These are phyloP conservation scores for Angophora floribunda DNA, from an alignment of 345 rosid genomes.

Conservation along the genomic window DNA sequence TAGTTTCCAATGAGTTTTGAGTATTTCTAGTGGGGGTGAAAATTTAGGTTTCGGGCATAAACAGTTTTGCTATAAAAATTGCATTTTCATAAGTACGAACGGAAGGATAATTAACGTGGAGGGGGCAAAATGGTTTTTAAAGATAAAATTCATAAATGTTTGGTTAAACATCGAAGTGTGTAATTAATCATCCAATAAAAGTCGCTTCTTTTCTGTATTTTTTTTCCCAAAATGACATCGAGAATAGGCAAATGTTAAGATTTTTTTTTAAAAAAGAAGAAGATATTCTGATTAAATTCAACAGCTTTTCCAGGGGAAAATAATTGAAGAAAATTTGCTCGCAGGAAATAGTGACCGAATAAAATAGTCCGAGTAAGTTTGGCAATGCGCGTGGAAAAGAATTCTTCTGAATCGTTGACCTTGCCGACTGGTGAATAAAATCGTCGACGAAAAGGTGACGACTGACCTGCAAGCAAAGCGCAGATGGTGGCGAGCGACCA, in stretches of 20 bases:
- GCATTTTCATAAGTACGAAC: background rate
- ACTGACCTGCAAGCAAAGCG: background rate
- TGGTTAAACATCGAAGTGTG: background rate
- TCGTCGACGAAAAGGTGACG: background rate
- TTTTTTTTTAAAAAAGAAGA: background rate
- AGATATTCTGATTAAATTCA: background rate
- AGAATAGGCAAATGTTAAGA: background rate
- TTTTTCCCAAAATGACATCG: background rate
- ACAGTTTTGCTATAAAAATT: rapidly evolving
- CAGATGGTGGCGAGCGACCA: background rate
- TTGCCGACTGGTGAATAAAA: background rate
- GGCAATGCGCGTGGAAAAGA: background rate
- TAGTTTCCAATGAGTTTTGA: rapidly evolving
- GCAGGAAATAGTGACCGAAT: background rate
- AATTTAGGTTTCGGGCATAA: background rate
- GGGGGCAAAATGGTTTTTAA: background rate
- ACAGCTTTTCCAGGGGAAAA: background rate
- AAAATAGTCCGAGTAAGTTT: background rate
- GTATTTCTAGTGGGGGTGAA: background rate
- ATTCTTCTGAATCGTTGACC: background rate
- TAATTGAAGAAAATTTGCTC: background rate
- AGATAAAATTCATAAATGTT: background rate
- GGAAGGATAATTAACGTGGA: too few relatives aligned
- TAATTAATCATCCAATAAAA: background rate
- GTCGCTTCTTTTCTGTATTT: background rate